phyloP scores from a whole-genome alignment of 1,284 basidiomycete species.

The Pseudozyma thailandica region DNA sequence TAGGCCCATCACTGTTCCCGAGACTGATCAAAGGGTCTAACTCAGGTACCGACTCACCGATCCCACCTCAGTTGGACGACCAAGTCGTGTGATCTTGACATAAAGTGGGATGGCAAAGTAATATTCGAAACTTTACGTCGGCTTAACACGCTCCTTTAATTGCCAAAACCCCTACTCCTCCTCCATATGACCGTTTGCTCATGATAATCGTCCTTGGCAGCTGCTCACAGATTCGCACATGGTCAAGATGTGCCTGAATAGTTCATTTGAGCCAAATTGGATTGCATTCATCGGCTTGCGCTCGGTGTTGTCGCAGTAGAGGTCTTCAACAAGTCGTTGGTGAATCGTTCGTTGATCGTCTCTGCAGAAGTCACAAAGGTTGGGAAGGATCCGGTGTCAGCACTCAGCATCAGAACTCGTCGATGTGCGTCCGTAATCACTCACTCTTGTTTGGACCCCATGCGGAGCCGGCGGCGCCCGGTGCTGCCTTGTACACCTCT shows the following conservation, averaged over 20 bases:
- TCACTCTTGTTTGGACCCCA: conserved; percentile 53
- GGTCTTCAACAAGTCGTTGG: conserved; percentile 36
- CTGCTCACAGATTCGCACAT: too few relatives aligned
- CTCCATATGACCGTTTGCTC: too few relatives aligned
- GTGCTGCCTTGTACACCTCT: conserved; percentile 42
- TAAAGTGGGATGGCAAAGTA: not conserved
- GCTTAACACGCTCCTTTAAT: not conserved
- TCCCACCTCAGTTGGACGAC: too few relatives aligned
- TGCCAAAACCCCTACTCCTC: not conserved
- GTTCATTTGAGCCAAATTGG: too few relatives aligned
- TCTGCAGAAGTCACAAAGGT: conserved; percentile 11
- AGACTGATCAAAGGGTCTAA: not conserved
- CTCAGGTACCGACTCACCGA: too few relatives aligned
- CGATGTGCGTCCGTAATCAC: not conserved
- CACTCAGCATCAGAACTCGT: not conserved
- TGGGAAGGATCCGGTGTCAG: not conserved
- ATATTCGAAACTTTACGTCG: not conserved
- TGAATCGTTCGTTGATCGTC: conserved; percentile 39
- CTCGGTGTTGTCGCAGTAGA: conserved; percentile 13
- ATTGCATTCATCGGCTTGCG: conserved; percentile 8
- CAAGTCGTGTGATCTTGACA: not conserved
- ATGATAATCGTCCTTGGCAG: too few relatives aligned
- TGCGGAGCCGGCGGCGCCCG: conserved; percentile 34
- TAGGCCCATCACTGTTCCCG: not conserved
- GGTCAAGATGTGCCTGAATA: too few relatives aligned